Percentiles rank a stretch among this genome's conserved stretches.
Evolutionary conservation across 2,329 filamentous ascomycete genomes (phyloP).

Genomic region (Diaporthe humulicola): DNA sequence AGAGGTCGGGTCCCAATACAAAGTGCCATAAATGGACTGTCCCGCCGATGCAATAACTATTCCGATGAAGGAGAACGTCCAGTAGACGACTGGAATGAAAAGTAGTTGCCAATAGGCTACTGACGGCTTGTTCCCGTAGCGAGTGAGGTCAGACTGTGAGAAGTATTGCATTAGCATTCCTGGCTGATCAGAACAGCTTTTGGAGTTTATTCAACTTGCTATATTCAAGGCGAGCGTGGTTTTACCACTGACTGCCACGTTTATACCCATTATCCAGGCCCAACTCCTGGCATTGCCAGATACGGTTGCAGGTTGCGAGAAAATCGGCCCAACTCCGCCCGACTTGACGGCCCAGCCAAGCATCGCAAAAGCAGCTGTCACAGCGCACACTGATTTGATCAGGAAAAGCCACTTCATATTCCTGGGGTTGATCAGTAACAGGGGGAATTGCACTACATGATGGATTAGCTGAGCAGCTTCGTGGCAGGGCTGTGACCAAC

Average conservation of each 20-base stretch:
- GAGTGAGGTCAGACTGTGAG: constrained; percentile 51
- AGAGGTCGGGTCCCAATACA: constrained; percentile 63
- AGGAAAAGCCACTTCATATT: constrained; percentile 59
- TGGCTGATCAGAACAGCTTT: neutral
- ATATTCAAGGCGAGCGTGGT: constrained; percentile 64
- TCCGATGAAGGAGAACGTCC: constrained; percentile 59
- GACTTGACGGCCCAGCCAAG: constrained; percentile 37
- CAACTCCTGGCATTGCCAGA: constrained; percentile 58
- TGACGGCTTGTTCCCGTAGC: constrained; percentile 39
- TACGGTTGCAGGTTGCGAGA: constrained; percentile 42
- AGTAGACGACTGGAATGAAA: constrained; percentile 62
- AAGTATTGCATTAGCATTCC: neutral
- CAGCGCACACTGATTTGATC: constrained; percentile 56
- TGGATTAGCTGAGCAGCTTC: neutral
- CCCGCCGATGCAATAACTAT: constrained; percentile 63
- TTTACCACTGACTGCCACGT: constrained; percentile 63
- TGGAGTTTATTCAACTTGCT: neutral
- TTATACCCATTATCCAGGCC: constrained; percentile 57
- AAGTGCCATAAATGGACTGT: constrained; percentile 57
- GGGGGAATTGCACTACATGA: constrained; percentile 52
- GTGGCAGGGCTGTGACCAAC: no score
- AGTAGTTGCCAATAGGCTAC: constrained; percentile 55
- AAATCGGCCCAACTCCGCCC: constrained; percentile 42
- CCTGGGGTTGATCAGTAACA: constrained; percentile 58
- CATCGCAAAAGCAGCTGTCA: constrained; percentile 38